Percentiles rank a stretch among this genome's conserved stretches.
Conservation (phyloP, 768 basidiomycete genomes). For the Pholiota conissans region DNA sequence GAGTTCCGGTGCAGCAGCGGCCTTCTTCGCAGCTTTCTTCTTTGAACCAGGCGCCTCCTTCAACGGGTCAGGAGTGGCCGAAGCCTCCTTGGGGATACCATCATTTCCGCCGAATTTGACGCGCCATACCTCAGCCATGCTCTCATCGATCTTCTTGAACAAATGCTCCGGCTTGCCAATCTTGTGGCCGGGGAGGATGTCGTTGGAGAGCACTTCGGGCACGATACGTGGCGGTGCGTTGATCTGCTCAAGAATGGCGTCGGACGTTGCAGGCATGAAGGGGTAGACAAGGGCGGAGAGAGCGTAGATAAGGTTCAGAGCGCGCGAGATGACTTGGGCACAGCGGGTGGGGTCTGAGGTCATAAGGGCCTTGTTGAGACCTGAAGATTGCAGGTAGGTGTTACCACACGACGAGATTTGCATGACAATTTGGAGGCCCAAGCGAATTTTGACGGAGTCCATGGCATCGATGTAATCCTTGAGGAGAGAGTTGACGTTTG, state of each 20-base stretch:
- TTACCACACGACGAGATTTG: constrained; percentile 87
- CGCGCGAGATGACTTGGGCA: constrained; percentile 86
- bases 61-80: constrained; percentile 37
- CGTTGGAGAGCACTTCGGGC: constrained; percentile 69
- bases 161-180: constrained; percentile 87
- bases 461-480: constrained; percentile 82
- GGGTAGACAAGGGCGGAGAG: constrained; percentile 86
- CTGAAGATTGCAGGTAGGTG: constrained; percentile 90
- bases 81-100: constrained; percentile 22
- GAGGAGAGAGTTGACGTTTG: constrained; percentile 76
- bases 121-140: constrained; percentile 82
- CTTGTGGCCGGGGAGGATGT: constrained; percentile 84
- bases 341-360: constrained; percentile 79
- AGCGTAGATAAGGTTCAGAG: constrained; percentile 90
- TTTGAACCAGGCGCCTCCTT: constrained; percentile 49
- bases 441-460: constrained; percentile 89
- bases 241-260: constrained; percentile 79
- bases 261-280: constrained; percentile 93
- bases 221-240: constrained; percentile 86
- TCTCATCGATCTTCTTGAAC: constrained; percentile 93
- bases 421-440: constrained; percentile 89
- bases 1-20: constrained; percentile 36
- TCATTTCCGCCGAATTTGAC: constrained; percentile 73
- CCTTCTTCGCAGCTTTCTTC: constrained; percentile 56
- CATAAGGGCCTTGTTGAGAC: constrained; percentile 89